Conservation (phyloP, 2,329 filamentous ascomycete genomes). For the Harringtonia lauricola region DNA sequence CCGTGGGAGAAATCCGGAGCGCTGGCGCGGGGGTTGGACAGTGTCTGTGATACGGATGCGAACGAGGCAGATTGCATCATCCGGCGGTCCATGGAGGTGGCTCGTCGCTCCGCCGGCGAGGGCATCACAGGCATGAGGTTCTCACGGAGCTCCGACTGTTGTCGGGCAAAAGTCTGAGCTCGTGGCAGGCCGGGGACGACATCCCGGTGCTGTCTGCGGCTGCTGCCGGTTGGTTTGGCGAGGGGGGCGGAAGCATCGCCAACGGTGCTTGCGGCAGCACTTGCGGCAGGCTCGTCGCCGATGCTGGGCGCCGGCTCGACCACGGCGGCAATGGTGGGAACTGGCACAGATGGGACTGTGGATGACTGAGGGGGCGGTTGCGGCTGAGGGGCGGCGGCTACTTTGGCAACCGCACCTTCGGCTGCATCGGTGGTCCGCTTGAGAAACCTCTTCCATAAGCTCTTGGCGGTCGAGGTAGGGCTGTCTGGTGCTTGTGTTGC, state of each 20-base stretch:
- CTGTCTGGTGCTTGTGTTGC: background rate
- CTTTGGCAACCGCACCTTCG: background rate
- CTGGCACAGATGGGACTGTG: no score
- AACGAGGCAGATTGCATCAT: conserved; percentile 22
- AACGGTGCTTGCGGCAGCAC: background rate
- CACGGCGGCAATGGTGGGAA: no score
- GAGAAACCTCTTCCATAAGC: conserved; percentile 10
- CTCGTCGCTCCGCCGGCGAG: conserved; percentile 56
- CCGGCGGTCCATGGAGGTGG: conserved; percentile 51
- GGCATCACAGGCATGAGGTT: conserved; percentile 57
- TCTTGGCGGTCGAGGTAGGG: conserved; percentile 13
- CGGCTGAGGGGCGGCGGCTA: background rate
- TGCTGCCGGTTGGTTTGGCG: conserved; percentile 7
- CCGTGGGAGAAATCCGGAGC: background rate
- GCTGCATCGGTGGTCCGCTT: conserved; percentile 1
- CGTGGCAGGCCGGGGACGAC: conserved; percentile 73
- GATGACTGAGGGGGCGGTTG: background rate
- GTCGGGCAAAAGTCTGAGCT: conserved; percentile 68
- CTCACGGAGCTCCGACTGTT: conserved; percentile 69
- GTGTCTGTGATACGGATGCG: conserved; percentile 21
- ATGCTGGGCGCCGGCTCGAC: no score
- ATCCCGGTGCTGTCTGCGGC: conserved; percentile 37
- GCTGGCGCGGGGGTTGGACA: conserved; percentile 27
- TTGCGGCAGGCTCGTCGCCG: background rate
- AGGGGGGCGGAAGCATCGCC: no score